Evolutionary conservation across 306 rosid genomes (phyloP).

Genomic region (Vicia faba): DNA sequence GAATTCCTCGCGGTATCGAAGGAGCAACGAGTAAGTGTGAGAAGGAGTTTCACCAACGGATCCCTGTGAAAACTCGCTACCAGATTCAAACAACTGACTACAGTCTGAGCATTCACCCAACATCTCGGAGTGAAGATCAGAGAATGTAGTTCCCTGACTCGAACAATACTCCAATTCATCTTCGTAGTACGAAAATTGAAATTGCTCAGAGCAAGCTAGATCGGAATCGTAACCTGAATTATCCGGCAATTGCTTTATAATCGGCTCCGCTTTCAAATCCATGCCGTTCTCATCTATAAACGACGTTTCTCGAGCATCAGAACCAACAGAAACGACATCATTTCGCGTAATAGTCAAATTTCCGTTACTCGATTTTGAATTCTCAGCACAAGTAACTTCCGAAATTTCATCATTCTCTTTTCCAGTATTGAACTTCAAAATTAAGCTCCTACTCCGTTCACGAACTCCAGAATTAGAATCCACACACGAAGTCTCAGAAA

Average conservation of each 20-base stretch:
- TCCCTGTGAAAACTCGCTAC: constrained; percentile 80
- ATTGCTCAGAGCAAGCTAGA: constrained; percentile 74
- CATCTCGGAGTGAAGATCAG: constrained; percentile 59
- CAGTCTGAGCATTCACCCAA: constrained; percentile 59
- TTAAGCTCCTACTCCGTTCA: constrained; percentile 43
- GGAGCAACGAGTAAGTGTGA: constrained; percentile 55
- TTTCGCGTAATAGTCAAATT: constrained; percentile 39
- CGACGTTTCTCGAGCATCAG: constrained; percentile 45
- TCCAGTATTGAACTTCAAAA: constrained; percentile 47
- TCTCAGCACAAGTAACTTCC: constrained; percentile 50
- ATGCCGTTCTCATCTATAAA: constrained; percentile 31
- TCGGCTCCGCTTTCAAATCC: constrained; percentile 57
- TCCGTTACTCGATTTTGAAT: constrained; percentile 31
- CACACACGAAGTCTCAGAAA: constrained; percentile 79
- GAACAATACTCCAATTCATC: constrained; percentile 54
- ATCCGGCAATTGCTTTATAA: constrained; percentile 46
- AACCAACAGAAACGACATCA: constrained; percentile 46
- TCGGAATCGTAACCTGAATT: constrained; percentile 46
- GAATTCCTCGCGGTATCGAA: constrained; percentile 63
- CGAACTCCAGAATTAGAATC: constrained; percentile 64
- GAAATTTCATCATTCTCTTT: constrained; percentile 48
- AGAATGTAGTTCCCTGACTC: constrained; percentile 53
- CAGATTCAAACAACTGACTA: constrained; percentile 69
- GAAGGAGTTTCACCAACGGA: constrained; percentile 71
- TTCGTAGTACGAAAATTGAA: constrained; percentile 53